A percentile compares a stretch with the other conserved stretches of the same genome.
Evolutionary conservation across 129 eudicot species (phyloP).

Genomic region (Artemisia argyi): DNA sequence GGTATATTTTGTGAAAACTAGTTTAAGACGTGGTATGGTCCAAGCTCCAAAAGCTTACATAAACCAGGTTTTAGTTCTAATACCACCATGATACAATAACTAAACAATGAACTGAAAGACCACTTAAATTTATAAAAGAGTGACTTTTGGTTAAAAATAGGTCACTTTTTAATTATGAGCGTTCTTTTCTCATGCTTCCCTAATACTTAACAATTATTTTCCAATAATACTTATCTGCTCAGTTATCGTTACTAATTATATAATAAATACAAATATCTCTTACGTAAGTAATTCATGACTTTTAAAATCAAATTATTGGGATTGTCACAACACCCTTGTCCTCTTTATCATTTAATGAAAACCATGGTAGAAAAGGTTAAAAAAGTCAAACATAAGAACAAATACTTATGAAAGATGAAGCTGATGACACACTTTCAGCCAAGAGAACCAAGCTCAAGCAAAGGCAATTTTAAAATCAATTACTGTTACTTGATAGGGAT

Average conservation of each 20-base stretch:
- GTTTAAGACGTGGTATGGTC: background rate
- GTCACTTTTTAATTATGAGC: background rate
- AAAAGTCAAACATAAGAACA: background rate
- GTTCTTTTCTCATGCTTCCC: slow-evolving; percentile 8
- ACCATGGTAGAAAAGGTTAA: background rate
- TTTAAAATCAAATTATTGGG: background rate
- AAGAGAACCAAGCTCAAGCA: slow-evolving; percentile 6
- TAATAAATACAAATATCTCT: slow-evolving; percentile 7
- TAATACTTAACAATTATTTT: slow-evolving; percentile 5
- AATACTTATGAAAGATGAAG: background rate
- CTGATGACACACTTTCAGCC: background rate
- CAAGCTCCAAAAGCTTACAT: background rate
- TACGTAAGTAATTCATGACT: background rate
- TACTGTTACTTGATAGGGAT: background rate
- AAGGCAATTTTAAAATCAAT: background rate
- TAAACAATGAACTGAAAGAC: slow-evolving; percentile 6
- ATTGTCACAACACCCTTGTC: background rate
- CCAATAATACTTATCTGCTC: background rate
- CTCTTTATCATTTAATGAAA: slow-evolving; percentile 4
- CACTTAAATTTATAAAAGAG: background rate
- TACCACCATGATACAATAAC: background rate
- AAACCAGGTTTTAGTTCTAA: background rate
- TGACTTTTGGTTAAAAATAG: background rate
- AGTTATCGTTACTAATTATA: no score
- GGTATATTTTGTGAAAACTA: background rate